Percentiles rank a stretch among this genome's conserved stretches.
These are phyloP conservation scores for Heliophila coronopifolia DNA, from an alignment of 441 rosid genomes.

Conservation along the genomic window DNA sequence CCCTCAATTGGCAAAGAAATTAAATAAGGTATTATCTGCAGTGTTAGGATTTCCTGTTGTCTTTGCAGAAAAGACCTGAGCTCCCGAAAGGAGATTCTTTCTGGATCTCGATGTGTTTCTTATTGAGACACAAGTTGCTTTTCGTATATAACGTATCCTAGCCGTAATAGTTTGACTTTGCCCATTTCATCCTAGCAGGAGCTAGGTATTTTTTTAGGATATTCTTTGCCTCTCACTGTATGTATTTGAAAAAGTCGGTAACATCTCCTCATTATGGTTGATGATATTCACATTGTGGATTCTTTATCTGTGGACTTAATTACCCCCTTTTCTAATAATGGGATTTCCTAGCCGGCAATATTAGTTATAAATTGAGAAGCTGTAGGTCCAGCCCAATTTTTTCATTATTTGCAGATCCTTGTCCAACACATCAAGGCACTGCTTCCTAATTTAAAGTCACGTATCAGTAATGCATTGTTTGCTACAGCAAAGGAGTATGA, in stretches of 20 bases:
- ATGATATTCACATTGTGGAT: not conserved
- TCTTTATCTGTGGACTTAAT: not conserved
- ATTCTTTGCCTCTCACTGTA: not conserved
- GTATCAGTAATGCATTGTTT: conserved; percentile 59
- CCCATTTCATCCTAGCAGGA: not conserved
- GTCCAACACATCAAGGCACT: conserved; percentile 78
- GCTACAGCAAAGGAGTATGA: conserved; percentile 89
- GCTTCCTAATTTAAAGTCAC: conserved; percentile 81
- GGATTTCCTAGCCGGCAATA: not conserved
- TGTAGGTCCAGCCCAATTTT: not conserved
- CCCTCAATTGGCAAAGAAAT: conserved; percentile 84
- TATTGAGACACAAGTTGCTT: not conserved
- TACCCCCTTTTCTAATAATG: not conserved
- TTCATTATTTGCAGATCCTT: conserved; percentile 51
- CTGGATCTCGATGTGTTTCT: not conserved
- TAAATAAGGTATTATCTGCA: conserved; percentile 67
- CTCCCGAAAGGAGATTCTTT: not conserved
- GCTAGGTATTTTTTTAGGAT: not conserved
- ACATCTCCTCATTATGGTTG: not conserved
- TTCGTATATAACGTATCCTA: not conserved
- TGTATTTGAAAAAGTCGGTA: not conserved
- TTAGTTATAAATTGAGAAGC: not conserved
- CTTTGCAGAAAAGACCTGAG: not conserved
- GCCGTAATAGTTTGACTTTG: not conserved
- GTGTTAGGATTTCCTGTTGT: not conserved